Percentiles rank a stretch among this genome's conserved stretches.
These are phyloP conservation scores for Microascus cirrosus DNA, from an alignment of 2,329 filamentous ascomycete species.

Conservation along the genomic window DNA sequence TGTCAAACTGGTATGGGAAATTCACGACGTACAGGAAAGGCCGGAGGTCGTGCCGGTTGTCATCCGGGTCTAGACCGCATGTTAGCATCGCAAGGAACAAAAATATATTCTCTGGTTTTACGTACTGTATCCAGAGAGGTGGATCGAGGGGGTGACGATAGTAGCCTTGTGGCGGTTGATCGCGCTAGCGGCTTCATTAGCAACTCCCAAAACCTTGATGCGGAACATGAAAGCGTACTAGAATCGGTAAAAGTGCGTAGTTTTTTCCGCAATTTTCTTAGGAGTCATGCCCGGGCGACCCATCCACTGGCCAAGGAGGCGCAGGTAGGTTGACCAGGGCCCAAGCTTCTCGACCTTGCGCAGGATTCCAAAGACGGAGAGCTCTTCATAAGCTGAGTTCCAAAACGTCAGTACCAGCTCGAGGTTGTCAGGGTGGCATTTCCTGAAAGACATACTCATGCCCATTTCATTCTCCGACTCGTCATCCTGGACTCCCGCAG, in stretches of 20 bases:
- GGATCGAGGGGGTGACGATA: slow-evolving; percentile 44
- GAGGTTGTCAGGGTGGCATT: neutral
- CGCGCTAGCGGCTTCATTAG: slow-evolving; percentile 10
- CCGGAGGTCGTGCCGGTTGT: slow-evolving; percentile 26
- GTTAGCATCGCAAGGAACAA: neutral
- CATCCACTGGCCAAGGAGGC: slow-evolving; percentile 24
- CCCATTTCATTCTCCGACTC: slow-evolving; percentile 29
- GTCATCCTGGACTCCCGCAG: slow-evolving; percentile 25
- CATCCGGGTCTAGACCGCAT: slow-evolving; percentile 17
- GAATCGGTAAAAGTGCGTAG: slow-evolving; percentile 29
- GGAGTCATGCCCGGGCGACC: slow-evolving; percentile 17
- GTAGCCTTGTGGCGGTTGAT: slow-evolving; percentile 58
- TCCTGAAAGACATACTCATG: slow-evolving; percentile 11
- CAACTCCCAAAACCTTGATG: slow-evolving; percentile 7
- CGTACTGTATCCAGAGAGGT: slow-evolving; percentile 22
- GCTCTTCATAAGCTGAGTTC: slow-evolving; percentile 11
- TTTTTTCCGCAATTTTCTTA: slow-evolving; percentile 29
- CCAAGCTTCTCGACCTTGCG: slow-evolving; percentile 29
- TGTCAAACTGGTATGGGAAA: slow-evolving; percentile 28
- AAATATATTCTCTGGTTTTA: neutral
- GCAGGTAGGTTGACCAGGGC: slow-evolving; percentile 26
- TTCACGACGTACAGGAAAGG: slow-evolving; percentile 27
- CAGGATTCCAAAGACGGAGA: slow-evolving; percentile 24
- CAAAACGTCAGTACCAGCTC: neutral
- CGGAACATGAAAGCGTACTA: slow-evolving; percentile 19